These are phyloP conservation scores for Scheffersomyces stipitis DNA, from an alignment of 805 yeast species.

Conservation along the genomic window DNA sequence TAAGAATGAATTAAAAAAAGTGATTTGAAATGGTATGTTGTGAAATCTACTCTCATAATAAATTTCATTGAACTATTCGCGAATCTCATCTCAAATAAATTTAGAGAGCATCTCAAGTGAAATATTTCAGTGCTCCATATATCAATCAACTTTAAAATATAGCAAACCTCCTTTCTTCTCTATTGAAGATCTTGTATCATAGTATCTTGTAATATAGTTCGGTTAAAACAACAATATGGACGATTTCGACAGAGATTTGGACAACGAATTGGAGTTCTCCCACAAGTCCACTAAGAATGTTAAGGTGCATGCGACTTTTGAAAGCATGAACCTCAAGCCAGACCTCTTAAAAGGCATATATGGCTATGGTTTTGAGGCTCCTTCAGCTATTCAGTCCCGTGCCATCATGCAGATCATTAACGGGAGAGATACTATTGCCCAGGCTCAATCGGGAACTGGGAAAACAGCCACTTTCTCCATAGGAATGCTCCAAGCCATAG, in stretches of 20 bases:
- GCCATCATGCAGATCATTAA: slow-evolving; percentile 77
- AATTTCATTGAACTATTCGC: no score
- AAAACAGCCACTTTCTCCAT: slow-evolving; percentile 88
- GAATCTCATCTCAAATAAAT: no score
- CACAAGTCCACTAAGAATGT: slow-evolving; percentile 50
- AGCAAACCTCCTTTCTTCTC: no score
- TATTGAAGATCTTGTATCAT: no score
- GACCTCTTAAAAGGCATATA: slow-evolving; percentile 54
- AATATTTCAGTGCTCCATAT: no score
- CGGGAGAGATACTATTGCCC: slow-evolving; percentile 74
- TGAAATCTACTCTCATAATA: no score
- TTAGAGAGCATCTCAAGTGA: no score
- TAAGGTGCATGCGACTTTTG: slow-evolving; percentile 49
- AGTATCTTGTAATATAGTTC: no score
- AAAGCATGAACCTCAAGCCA: slow-evolving; percentile 42
- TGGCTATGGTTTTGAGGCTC: slow-evolving; percentile 78
- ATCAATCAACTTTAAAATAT: no score
- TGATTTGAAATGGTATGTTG: no score
- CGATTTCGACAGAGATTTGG: slow-evolving; percentile 63
- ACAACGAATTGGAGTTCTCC: slow-evolving; percentile 59
- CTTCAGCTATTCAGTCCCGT: slow-evolving; percentile 79
- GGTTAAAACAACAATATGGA: slow-evolving; percentile 21
- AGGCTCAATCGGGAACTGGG: slow-evolving; percentile 90
- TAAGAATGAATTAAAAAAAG: no score
- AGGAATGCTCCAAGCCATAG: slow-evolving; percentile 70